Evolutionary conservation across 495 filamentous ascomycete species (phyloP), one percentile per base, ranked within the genome.

Genomic region (Penicillium egyptiacum): DNA sequence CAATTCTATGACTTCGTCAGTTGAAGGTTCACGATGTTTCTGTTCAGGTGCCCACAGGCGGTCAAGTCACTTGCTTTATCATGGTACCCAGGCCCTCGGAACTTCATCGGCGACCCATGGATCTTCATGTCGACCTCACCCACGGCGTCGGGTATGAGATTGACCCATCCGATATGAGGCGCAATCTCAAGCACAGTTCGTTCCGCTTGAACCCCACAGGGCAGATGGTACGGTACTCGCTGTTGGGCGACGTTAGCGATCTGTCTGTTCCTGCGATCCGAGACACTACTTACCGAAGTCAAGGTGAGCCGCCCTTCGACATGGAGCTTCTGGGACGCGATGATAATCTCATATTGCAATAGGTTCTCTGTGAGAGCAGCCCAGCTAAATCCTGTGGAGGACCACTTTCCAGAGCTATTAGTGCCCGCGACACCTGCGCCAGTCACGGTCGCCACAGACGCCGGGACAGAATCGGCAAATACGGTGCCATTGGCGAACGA

Each of bases 71-170:
- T 39, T 26, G 72, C 71, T 62, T 75, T 72, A 48, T 79, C 76
- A 57, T 76, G 73, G 56, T 76, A 79, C 20, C 63, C 75, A 17
- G 62, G 49, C 1, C 76, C 75, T 19, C 58, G 61, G 50, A 78
- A 79, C 17, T 28, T 41, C 10, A 78, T 12, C 30, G 25, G 22
- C 11, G 59, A 59, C 0, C 70, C 73, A 22, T 55, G 48, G 0
- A 78, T 60, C 0, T 10, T 54, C 30, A 77, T 40, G 39, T 74
- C 68, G 0, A 73, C 71, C 4, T 17, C 55, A 1, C 60, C 71
- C 7, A 56, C 52, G 2, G 69, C 68, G 39, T 72, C 73, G 1
- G 75, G 71, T 1, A 74, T 45, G 2, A 74, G 56, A 42, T 62
- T 70, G 3, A 64, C 65, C 76, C 75, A 78, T 9, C 73, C 71